Conservation (phyloP, 2,329 filamentous ascomycete genomes). For the Sclerotinia glacialis region DNA sequence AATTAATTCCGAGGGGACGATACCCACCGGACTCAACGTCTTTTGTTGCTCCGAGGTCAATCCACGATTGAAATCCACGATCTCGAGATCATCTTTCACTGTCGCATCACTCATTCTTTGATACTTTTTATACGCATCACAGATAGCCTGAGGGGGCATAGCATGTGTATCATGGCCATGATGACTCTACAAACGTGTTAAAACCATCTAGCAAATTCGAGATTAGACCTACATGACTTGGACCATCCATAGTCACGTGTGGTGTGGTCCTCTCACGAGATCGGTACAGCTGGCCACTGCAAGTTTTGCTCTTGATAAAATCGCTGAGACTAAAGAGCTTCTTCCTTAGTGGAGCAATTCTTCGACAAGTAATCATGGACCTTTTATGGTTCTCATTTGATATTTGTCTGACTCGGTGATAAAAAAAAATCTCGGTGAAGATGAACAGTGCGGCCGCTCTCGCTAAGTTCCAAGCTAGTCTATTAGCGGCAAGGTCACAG, state of each 20-base stretch:
- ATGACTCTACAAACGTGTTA: constrained; percentile 20
- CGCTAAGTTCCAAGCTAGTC: background rate
- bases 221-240: constrained; percentile 11
- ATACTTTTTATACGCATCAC: constrained; percentile 39
- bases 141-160: constrained; percentile 38
- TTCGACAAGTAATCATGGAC: constrained; percentile 13
- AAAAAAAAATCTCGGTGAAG: background rate
- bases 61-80: constrained; percentile 37
- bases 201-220: background rate
- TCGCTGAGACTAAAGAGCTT: background rate
- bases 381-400: background rate
- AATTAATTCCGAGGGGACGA: constrained; percentile 32
- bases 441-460: background rate
- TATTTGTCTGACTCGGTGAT: background rate
- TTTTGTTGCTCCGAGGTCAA: constrained; percentile 34
- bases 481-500: background rate
- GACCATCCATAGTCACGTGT: constrained; percentile 23
- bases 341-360: background rate
- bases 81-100: constrained; percentile 33
- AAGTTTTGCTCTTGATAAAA: background rate
- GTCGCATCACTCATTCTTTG: constrained; percentile 34
- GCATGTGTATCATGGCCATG: constrained; percentile 38
- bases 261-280: background rate
- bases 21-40: constrained; percentile 30
- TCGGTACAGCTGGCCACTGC: constrained; percentile 12